Base-by-base conservation (phyloP, 148 eudicot species). In the Polygonum aviculare region DNA sequence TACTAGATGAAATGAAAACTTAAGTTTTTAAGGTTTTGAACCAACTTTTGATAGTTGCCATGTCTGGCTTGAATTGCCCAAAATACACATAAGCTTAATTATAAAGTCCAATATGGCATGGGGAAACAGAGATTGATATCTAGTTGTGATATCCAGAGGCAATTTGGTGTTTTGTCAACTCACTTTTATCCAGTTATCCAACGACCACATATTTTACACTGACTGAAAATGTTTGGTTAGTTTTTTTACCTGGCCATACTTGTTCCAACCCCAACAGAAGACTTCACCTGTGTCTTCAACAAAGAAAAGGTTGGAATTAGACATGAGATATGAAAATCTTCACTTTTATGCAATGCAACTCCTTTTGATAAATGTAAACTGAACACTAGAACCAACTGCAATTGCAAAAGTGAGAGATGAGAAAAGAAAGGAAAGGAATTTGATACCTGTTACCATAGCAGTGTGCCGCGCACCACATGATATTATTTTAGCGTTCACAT, bases 251-350 rank as follows among this genome's bases (percentile, higher is more conserved):
- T 95, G 99, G 33, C 99, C 99, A 82, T 95, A 95, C 81, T 95
- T 95, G 90, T 95, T 95, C 99, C 99, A 95, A n/a, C 99, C 99
- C 99, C 99, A 95, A 83, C 94, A 86, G 83, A 90, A 95, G 39
- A 87, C 86, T 81, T 91, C 87, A 1, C 91, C 96, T 63, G 87
- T 88, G 41, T 88, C 99, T 94, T 50, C 82, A 88, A 18, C 16
- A 54, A 76, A 76, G 72, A 41, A 14, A 60, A 78, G 49, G 16
- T 38, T n/a, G 40, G n/a, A 7, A 35, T 18, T n/a, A 79, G 59
- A 19, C 36, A 59, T 26, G 26, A 78, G 36, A 18, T 15, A 12
- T 6, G 12, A 44, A 40, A 51, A 49, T 47, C 31, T 31, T 21
- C 22, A 57, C 31, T 21, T 19, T 19, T 57, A 1, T 21, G 33